Evolutionary conservation across 2,329 filamentous ascomycete species (phyloP), one percentile per base, ranked within the genome.

Genomic region (Decorospora gaudefroyi): DNA sequence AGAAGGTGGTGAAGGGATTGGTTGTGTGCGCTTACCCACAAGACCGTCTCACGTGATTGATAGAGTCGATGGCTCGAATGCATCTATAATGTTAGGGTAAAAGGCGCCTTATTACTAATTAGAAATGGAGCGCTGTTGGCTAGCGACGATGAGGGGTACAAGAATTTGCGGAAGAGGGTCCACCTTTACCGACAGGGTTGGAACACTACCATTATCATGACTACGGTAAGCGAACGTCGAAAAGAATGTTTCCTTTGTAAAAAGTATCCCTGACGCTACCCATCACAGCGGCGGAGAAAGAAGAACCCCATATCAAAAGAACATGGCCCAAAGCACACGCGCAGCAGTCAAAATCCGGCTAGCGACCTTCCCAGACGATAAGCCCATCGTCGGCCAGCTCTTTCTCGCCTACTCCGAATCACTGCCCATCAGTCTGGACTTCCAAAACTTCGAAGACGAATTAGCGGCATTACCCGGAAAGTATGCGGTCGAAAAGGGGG

Each of bases 391-490:
- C 13, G 51, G 40, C 9, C 28, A 36, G 11, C 63, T 76, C 15
- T 76, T 76, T 54, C 57, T 59, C 29, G 66, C 59, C 26, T 75
- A 74, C 52, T 67, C 71, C 5, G 36, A 59, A 15, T 71, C 74
- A 2, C 68, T 84, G 1, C 70, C 70, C 13, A 72, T 84, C 37
- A 79, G 81, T 52, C 77, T 84, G 23, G 71, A 73, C 8, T 84
- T 80, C 57, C 81, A 84, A 61, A 70, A 74, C 46, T 84, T 82
- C 64, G 58, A 71, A 7, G 57, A 69, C 7, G 81, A 84, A 59
- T 68, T 84, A 13, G 66, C 72, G 5, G 68, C 62, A 6, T 65
- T 84, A 11, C 81, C 81, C 0, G 80, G 80, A 1, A 77, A 77
- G 58, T 84, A 84, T 59, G 62, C 72, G 0, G 61, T 68, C 3